These are phyloP conservation scores for Acanthamoeba sp. DNA, from an alignment of 208 protist species.

Conservation along the genomic window DNA sequence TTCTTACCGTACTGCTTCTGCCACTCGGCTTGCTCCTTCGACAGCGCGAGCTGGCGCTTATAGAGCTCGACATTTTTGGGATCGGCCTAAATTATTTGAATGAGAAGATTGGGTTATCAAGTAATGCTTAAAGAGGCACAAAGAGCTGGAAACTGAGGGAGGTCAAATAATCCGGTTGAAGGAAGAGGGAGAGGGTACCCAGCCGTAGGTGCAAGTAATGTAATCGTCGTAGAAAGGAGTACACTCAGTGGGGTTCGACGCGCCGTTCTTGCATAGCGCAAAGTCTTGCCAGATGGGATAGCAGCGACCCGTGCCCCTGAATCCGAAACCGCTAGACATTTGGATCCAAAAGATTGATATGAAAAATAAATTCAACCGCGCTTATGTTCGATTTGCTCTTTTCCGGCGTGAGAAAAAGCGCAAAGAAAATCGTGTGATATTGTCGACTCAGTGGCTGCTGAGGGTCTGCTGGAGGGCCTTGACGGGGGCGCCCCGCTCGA, in stretches of 20 bases:
- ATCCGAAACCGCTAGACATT: not conserved
- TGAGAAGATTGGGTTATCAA: not conserved
- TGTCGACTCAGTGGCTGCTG: not conserved
- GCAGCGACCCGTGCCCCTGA: not conserved
- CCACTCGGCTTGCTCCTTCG: not conserved
- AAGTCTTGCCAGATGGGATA: conserved; percentile 25
- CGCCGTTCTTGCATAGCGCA: not conserved
- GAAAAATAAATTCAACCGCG: not conserved
- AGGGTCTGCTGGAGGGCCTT: not conserved
- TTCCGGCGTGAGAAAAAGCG: not conserved
- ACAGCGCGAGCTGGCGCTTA: not conserved
- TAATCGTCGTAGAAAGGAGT: conserved; percentile 5
- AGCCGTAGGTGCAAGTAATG: conserved; percentile 20
- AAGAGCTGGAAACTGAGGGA: not conserved
- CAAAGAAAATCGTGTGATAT: too few species aligned
- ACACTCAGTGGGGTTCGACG: not conserved
- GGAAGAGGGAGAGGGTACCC: not conserved
- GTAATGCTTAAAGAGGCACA: not conserved
- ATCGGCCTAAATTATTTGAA: not conserved
- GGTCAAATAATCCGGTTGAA: not conserved
- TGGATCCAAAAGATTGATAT: not conserved
- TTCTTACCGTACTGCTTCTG: conserved; percentile 2
- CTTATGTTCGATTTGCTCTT: too few species aligned
- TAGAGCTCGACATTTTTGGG: not conserved
- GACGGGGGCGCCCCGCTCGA: conserved; percentile 8